Evolutionary conservation across 495 filamentous ascomycete genomes (phyloP), one percentile per base, ranked within the genome.

Genomic region (Aspergillus coremiiformis): DNA sequence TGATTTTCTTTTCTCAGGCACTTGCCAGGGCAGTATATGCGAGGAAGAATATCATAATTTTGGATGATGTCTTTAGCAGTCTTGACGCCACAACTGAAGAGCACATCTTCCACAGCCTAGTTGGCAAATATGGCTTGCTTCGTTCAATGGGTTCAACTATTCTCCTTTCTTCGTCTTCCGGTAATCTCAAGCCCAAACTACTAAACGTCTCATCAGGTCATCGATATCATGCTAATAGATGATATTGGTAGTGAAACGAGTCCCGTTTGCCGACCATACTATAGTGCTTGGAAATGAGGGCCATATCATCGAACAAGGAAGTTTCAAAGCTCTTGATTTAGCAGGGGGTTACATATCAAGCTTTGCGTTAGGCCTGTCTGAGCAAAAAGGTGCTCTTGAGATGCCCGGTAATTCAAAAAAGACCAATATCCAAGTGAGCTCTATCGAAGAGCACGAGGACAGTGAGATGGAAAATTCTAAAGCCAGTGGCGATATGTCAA

Each of bases 31-130:
- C 78, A 39, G 65, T 82, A 4, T 85, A 86, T 58, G 62, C 78
- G 7, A 57, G 76, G n/a, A 65, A 71, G n/a, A 69, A 76, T 39
- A 58, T 82, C 9, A 58, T 81, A 20, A 65, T 84, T 8, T 60
- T 84, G 2, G 81, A 84, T 47, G 79, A 87, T 55, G 68, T 81
- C 5, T 71, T 87, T 22, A 84, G 75, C 48, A 81, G 78, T 3
- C 67, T 86, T 11, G 84, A 86, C 58, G 65, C 73, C 0, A 69
- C 74, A 9, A 85, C 83, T 0, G 82, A 84, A 55, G 73, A 80
- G 6, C 69, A 76, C 12, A 77, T 86, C 1, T 85, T 83, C 51
- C 70, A 77, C 21, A 68, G 68, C 26, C 60, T 86, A 2, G 71
- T 86, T 30, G 77, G 80, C 5, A 59, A 54, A n/a, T 61, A 76